A percentile compares a stretch with the other conserved stretches of the same genome.
phyloP scores from a whole-genome alignment of 2,329 filamentous ascomycete genomes.

The Epichloe baconii region DNA sequence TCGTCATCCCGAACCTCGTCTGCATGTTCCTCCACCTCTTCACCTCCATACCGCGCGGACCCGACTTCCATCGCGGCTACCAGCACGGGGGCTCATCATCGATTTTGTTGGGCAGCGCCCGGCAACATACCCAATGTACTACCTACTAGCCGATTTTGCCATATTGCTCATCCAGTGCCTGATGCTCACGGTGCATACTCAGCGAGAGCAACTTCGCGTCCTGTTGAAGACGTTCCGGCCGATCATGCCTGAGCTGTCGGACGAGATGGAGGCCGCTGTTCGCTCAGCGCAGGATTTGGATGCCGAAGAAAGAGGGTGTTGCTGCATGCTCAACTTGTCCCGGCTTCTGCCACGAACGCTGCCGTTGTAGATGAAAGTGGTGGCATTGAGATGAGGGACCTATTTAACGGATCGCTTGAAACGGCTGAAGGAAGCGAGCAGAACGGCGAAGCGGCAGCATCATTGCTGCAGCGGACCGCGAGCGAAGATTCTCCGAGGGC shows the following conservation, averaged over 20 bases:
- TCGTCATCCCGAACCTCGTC: slow-evolving; percentile 44
- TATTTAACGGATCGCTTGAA: slow-evolving; percentile 9
- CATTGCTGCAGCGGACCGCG: slow-evolving; percentile 13
- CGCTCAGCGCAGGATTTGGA: slow-evolving; percentile 37
- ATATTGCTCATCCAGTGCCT: slow-evolving; percentile 46
- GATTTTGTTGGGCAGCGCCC: slow-evolving; percentile 57
- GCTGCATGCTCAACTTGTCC: not conserved
- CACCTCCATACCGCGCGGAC: slow-evolving; percentile 39
- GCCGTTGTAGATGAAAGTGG: slow-evolving; percentile 20
- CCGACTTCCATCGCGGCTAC: slow-evolving; percentile 50
- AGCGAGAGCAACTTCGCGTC: slow-evolving; percentile 43
- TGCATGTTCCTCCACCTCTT: slow-evolving; percentile 49
- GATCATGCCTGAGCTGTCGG: slow-evolving; percentile 17
- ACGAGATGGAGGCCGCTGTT: slow-evolving; percentile 12
- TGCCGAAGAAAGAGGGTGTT: slow-evolving; percentile 40
- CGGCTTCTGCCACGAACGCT: slow-evolving; percentile 19
- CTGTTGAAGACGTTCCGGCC: slow-evolving; percentile 28
- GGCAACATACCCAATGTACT: slow-evolving; percentile 40
- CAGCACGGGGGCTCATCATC: slow-evolving; percentile 54
- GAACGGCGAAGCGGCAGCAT: slow-evolving; percentile 15
- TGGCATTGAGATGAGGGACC: slow-evolving; percentile 33
- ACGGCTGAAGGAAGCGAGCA: slow-evolving; percentile 13
- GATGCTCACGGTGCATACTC: slow-evolving; percentile 50
- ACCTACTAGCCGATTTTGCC: slow-evolving; percentile 42
- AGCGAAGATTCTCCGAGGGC: slow-evolving; percentile 20